Percentiles rank a stretch among this genome's conserved stretches.
These are phyloP conservation scores for Cladophialophora immunda DNA, from an alignment of 2,329 filamentous ascomycete genomes.

Conservation along the genomic window DNA sequence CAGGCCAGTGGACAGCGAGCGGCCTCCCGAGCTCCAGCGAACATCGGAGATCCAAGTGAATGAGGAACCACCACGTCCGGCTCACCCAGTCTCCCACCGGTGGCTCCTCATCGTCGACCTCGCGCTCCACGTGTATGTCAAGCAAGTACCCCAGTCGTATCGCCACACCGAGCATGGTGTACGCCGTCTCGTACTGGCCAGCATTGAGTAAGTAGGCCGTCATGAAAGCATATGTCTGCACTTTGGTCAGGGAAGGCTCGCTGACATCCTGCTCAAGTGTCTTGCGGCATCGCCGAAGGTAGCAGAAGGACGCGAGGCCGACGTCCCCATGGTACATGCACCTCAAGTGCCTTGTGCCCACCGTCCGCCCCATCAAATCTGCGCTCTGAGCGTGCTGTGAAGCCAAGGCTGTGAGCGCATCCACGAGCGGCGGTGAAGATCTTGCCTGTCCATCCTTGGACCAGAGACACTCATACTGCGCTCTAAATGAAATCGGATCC, in stretches of 20 bases:
- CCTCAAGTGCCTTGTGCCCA: not conserved
- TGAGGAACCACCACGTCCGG: not conserved
- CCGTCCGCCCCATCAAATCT: not conserved
- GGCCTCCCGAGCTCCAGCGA: not conserved
- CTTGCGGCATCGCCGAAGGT: not conserved
- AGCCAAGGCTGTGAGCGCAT: not conserved
- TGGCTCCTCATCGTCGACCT: no score
- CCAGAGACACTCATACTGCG: not conserved
- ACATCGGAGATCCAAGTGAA: not conserved
- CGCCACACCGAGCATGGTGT: not conserved
- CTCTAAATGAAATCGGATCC: not conserved
- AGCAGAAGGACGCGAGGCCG: not conserved
- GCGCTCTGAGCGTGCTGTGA: not conserved
- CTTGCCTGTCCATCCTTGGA: not conserved
- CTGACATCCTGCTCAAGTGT: not conserved
- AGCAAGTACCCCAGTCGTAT: not conserved
- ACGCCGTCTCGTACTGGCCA: conserved; percentile 2
- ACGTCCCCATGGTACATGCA: not conserved
- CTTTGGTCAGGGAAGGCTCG: not conserved
- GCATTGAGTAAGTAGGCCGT: not conserved
- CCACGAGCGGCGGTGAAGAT: not conserved
- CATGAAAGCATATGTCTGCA: not conserved
- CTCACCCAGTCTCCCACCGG: not conserved
- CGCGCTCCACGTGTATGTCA: not conserved
- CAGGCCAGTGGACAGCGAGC: not conserved